A percentile compares a stretch with the other conserved stretches of the same genome.
Evolutionary conservation across 2,329 filamentous ascomycete species (phyloP).

Genomic region (Canariomyces notabilis): DNA sequence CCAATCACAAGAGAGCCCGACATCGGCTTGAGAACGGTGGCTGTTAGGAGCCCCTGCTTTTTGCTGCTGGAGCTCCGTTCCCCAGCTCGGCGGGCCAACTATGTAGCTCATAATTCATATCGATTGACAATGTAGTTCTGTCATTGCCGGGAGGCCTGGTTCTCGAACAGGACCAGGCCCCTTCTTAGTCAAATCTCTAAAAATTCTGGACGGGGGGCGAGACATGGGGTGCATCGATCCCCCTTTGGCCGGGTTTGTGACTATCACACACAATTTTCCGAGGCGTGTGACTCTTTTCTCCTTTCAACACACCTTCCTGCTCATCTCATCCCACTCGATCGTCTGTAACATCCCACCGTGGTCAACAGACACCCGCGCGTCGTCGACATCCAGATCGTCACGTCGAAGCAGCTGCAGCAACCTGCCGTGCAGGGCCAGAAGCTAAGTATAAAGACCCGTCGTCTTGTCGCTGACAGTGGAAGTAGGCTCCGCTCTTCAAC

Average conservation of each 20-base stretch:
- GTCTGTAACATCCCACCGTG: slow-evolving; percentile 7
- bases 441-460: slow-evolving; percentile 22
- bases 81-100: slow-evolving; percentile 16
- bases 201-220: slow-evolving; percentile 18
- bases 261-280: slow-evolving; percentile 17
- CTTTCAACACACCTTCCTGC: slow-evolving; percentile 4
- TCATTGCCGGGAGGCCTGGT: slow-evolving; percentile 10
- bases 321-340: slow-evolving; percentile 12
- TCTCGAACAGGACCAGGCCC: slow-evolving; percentile 10
- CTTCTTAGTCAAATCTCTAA: slow-evolving; percentile 15
- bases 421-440: slow-evolving; percentile 2
- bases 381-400: background rate
- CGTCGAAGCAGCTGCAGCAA: background rate
- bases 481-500: slow-evolving; percentile 22
- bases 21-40: slow-evolving; percentile 17
- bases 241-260: slow-evolving; percentile 20
- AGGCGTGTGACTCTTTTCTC: slow-evolving; percentile 19
- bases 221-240: slow-evolving; percentile 13
- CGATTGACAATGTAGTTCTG: slow-evolving; percentile 11
- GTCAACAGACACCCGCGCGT: slow-evolving; percentile 9
- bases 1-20: slow-evolving; percentile 19
- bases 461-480: slow-evolving; percentile 19
- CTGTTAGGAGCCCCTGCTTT: slow-evolving; percentile 10
- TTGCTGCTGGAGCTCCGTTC: slow-evolving; percentile 13
- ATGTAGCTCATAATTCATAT: slow-evolving; percentile 4